phyloP scores from a whole-genome alignment of 2,329 filamentous ascomycete species.

The Ceratocystis destructans region DNA sequence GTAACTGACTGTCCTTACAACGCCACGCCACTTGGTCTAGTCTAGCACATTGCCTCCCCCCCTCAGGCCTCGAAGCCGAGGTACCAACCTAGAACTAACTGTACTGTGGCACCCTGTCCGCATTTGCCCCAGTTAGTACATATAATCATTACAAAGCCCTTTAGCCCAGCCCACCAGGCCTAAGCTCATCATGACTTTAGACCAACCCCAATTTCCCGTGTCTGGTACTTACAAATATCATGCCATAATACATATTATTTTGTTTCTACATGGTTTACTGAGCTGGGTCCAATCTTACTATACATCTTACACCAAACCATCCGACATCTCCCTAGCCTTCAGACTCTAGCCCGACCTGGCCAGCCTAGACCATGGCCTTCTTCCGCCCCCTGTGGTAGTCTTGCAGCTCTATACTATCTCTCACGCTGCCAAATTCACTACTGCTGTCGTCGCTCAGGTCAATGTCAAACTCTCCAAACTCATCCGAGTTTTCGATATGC shows the following conservation, averaged over 20 bases:
- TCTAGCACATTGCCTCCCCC: background rate
- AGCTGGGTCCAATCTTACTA: background rate
- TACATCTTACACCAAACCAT: background rate
- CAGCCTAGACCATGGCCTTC: background rate
- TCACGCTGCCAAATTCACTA: background rate
- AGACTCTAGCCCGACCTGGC: background rate
- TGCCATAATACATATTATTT: background rate
- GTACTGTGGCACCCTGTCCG: background rate
- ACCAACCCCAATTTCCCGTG: background rate
- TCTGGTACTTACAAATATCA: background rate
- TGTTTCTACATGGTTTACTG: background rate
- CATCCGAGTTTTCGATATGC: background rate
- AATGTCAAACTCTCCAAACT: background rate
- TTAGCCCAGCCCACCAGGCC: too few species aligned
- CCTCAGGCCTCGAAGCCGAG: background rate
- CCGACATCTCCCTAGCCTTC: background rate
- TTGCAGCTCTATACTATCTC: constrained; percentile 7
- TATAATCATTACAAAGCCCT: too few species aligned
- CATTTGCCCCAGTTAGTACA: too few species aligned
- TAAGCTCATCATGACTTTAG: too few species aligned
- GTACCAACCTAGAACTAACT: background rate
- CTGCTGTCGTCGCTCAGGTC: background rate
- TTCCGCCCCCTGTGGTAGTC: background rate
- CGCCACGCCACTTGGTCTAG: background rate
- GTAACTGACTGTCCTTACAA: background rate